Percentiles rank a stretch among this genome's conserved stretches.
Evolutionary conservation across 306 rosid genomes (phyloP).

Genomic region (Quercus parvula): DNA sequence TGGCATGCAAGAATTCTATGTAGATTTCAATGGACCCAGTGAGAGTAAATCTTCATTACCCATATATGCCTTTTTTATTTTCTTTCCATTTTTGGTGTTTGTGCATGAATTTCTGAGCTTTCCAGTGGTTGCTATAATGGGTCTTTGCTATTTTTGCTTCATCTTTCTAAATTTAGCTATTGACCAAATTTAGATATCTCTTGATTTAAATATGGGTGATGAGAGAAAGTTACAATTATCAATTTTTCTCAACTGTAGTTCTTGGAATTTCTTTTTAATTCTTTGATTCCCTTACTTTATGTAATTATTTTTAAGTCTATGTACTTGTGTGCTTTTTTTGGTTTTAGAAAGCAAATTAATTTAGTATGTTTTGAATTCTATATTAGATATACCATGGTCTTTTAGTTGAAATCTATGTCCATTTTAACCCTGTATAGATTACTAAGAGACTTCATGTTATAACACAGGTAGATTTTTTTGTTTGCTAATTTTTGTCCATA

Average conservation of each 20-base stretch:
- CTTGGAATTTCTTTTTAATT: conserved; percentile 8
- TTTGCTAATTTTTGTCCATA: conserved; percentile 28
- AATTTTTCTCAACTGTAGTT: not conserved
- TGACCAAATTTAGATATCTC: conserved; percentile 33
- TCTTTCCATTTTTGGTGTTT: not conserved
- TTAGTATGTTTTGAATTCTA: conserved; percentile 18
- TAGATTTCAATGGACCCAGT: conserved; percentile 51
- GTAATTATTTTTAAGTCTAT: conserved; percentile 8
- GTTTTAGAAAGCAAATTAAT: conserved; percentile 9
- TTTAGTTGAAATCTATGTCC: conserved; percentile 20
- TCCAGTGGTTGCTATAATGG: conserved; percentile 6
- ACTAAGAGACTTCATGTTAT: not conserved
- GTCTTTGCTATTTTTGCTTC: not conserved
- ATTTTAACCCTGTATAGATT: not conserved
- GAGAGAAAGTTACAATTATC: conserved; percentile 7
- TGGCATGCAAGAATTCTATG: conserved; percentile 66
- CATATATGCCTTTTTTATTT: not conserved
- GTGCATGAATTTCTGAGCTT: not conserved
- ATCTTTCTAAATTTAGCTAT: conserved; percentile 22
- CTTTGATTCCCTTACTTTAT: conserved; percentile 7
- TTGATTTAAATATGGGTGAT: conserved; percentile 30
- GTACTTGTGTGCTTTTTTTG: conserved; percentile 1
- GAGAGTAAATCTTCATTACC: conserved; percentile 33
- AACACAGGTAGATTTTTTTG: conserved; percentile 7
- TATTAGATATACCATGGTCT: conserved; percentile 11